Percentiles rank a stretch among this genome's conserved stretches.
Evolutionary conservation across 2,329 filamentous ascomycete species (phyloP).

Genomic region (Venturia asperata): DNA sequence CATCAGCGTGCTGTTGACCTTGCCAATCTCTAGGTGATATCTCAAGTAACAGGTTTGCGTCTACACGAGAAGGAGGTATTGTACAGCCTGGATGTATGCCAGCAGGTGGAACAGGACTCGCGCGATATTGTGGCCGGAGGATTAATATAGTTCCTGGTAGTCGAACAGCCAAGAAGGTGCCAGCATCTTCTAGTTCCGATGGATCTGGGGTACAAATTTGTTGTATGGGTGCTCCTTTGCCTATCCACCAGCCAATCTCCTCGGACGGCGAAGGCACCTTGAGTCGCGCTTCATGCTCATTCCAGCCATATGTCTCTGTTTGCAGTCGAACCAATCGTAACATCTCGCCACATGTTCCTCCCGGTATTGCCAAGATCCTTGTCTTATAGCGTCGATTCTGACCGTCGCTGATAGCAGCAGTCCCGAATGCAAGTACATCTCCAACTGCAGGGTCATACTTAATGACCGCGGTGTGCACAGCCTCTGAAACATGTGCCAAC

Average conservation of each 20-base stretch:
- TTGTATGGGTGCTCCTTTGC: constrained; percentile 46
- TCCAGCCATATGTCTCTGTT: constrained; percentile 24
- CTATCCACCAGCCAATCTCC: constrained; percentile 49
- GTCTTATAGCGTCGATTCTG: not conserved
- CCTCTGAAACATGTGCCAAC: not conserved
- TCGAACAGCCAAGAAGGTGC: constrained; percentile 45
- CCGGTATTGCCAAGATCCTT: constrained; percentile 30
- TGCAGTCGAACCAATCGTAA: constrained; percentile 46
- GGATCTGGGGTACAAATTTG: constrained; percentile 29
- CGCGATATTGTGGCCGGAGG: constrained; percentile 35
- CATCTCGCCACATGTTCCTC: constrained; percentile 52
- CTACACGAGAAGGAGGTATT: constrained; percentile 45
- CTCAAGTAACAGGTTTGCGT: constrained; percentile 37
- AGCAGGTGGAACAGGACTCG: constrained; percentile 21
- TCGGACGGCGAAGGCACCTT: constrained; percentile 35
- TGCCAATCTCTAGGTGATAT: not conserved
- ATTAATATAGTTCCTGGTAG: constrained; percentile 40
- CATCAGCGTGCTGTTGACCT: constrained; percentile 47
- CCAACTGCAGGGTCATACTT: constrained; percentile 37
- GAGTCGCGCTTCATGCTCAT: constrained; percentile 32
- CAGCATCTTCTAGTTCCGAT: not conserved
- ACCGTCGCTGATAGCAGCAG: constrained; percentile 35
- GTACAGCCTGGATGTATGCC: constrained; percentile 23
- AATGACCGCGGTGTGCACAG: not conserved
- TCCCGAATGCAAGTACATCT: constrained; percentile 50